Evolutionary conservation across 371 early-diverging fungal genomes (phyloP).

Genomic region (Choanephora cucurbitarum): DNA sequence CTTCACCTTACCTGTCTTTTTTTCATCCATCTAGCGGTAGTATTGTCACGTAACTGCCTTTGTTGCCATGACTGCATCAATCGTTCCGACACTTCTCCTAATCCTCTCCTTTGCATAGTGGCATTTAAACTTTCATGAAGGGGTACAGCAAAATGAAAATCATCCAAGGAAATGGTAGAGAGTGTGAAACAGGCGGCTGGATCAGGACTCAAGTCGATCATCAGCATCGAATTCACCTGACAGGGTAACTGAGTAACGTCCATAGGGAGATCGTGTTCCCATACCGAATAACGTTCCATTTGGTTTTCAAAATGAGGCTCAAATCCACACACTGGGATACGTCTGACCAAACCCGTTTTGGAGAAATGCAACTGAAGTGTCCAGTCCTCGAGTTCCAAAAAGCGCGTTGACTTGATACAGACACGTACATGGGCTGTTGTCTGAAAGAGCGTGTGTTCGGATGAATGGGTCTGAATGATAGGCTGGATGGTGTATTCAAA

Average conservation of each 20-base stretch:
- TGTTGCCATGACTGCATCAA: constrained; percentile 10
- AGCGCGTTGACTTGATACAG: constrained; percentile 16
- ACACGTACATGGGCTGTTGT: constrained; percentile 11
- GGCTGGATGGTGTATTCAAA: constrained; percentile 24
- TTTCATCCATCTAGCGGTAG: constrained; percentile 6
- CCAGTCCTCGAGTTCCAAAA: constrained; percentile 25
- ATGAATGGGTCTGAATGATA: constrained; percentile 7
- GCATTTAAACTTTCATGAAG: constrained; percentile 1
- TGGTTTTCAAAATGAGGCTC: constrained; percentile 24
- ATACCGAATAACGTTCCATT: constrained; percentile 19
- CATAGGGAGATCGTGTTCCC: constrained; percentile 23
- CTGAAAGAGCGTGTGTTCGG: constrained; percentile 7
- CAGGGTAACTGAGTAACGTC: constrained; percentile 1
- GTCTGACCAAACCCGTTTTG: neutral
- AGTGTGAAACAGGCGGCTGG: constrained; percentile 13
- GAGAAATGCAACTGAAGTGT: constrained; percentile 7
- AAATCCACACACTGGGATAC: constrained; percentile 19
- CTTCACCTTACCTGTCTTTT: constrained; percentile 2
- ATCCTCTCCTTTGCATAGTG: constrained; percentile 17
- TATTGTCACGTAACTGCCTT: constrained; percentile 10
- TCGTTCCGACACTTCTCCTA: constrained; percentile 18
- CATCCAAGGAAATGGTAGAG: constrained; percentile 18
- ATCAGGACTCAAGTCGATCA: constrained; percentile 7
- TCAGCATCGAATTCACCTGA: constrained; percentile 5
- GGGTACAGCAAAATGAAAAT: constrained; percentile 23